Evolutionary conservation across 345 rosid genomes (phyloP), one percentile per base, ranked within the genome.

Genomic region (Eutrema yunnanense): DNA sequence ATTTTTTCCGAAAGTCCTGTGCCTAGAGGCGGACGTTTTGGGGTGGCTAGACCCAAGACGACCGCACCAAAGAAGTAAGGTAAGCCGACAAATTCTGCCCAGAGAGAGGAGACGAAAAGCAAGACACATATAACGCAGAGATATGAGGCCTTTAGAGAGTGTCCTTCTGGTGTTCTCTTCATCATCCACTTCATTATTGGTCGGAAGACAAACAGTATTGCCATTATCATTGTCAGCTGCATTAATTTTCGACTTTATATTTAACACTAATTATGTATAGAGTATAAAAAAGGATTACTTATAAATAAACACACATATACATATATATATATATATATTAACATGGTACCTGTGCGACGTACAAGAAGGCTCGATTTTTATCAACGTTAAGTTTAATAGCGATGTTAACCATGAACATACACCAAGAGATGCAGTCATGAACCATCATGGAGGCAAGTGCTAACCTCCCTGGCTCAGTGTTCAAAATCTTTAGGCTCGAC

Each of bases 361-460:
- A 30, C 53, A 76, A 6, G 30, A 47, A 3, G n/a, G 43, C 65
- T 2, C 6, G 52, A 2, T 11, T 69, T 38, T 55, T 54, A 22
- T 62, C 32, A 40, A 40, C 26, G 44, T 69, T 62, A 38, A 36
- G 9, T 32, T 55, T 62, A 50, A 76, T 8, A 53, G 75, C 74
- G 40, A 76, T 69, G 47, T 62, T 55, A 13, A 74, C 0, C 47
- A 69, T 40, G 44, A 50, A 65, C 32, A 72, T 34, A 0, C 46
- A 10, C 81, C 77, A 79, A 9, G 81, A 53, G 51, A 56, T 13
- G 52, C 74, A 26, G 29, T 80, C 74, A 33, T 65, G 75, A 3
- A 84, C 78, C 78, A 82, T 69, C n/a, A 84, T 74, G 32, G 86
- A 81, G 36, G 86, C 75, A 2, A 82, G 78, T 7, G 88, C 83